Evolutionary conservation across 495 filamentous ascomycete genomes (phyloP), one percentile per base, ranked within the genome.

Genomic region (Trichoderma gamsii): DNA sequence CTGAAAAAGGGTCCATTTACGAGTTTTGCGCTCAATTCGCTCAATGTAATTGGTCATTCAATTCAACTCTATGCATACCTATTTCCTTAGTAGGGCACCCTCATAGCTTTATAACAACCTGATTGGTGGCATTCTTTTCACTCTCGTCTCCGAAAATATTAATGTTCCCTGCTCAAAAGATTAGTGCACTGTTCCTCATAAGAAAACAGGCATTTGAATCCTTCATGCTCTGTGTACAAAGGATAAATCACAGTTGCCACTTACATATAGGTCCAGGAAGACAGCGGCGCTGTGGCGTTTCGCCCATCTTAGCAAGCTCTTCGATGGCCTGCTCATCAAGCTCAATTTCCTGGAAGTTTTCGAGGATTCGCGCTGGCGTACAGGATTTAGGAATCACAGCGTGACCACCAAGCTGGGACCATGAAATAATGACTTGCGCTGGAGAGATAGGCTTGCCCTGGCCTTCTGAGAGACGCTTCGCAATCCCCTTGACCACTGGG

Each of bases 331-430:
- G 27, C 21, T 65, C 63, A 41, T 65, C 63, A 38, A 65, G 63
- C 63, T 38, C 63, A 6, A 65, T 41, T 18, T 65, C 63, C 29
- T 65, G 63, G 70, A 82, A 86, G 78, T 88, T 89, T 35, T 73
- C 78, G 70, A 84, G 81, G 73, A 89, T 86, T 15, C 86, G 83
- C 43, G 74, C 76, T 72, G 84, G 82, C 73, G 76, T 87, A 63
- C 85, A 80, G 18, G 83, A 85, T 78, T 88, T 89, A 67, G 86
- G 86, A 65, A 89, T 88, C 18, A 88, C 86, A 72, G 84, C 85
- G 84, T 85, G 85, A 66, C 85, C 86, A 71, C 86, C 85, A 72
- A 85, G 83, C 65, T 88, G 74, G 67, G 85, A 87, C 87, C 86
- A 88, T 29, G 82, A 77, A 29, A 89, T 79, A 66, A 88, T 75